Base-by-base conservation (phyloP, 768 basidiomycete genomes). In the Artomyces pyxidatus region DNA sequence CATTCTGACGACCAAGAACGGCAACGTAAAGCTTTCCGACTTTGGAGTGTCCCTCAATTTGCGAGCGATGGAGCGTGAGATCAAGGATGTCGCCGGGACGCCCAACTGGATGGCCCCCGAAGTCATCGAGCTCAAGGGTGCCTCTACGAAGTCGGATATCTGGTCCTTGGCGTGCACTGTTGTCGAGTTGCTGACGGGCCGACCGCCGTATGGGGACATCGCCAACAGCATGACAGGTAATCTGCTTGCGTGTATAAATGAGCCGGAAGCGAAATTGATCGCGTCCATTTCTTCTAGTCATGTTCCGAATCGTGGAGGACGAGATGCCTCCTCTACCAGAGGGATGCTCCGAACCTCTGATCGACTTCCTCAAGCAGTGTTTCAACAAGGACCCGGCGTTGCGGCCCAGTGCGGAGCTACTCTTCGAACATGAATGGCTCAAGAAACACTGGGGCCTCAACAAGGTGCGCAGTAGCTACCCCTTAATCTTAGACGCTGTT, bases 101-200 rank as follows among this genome's bases (percentile, higher is more conserved):
- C 95, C 95, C 12, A 95, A 97, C 60, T 99, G 95, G 95, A 98
- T 99, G 93, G 94, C 94, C 10, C 95, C 95, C 2, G 95, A 99
- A 66, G 89, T 97, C 44, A 98, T 99, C 53, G 85, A 92, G 63
- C 77, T 98, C 48, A 87, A 92, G 63, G 94, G 94, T 3, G 89
- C 95, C 7, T 86, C 88, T n/a, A 75, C 85, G 0, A 92, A 92
- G 59, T 85, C 89, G 23, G 93, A 96, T 62, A 94, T 96, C 27
- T 96, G 93, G 93, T 95, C 92, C 0, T 67, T 99, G 54, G 95
- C 83, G 1, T 96, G 94, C 61, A 97, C 95, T 3, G 82, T 97
- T 57, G 82, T 95, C 58, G 95, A 99, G 67, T 75, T 99, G 22
- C 70, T 97, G 55, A 95, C 92, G 6, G 95, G 95, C 2, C 74